A percentile compares a stretch with the other conserved stretches of the same genome.
Conservation (phyloP, 805 yeast genomes). For the Spathaspora sp. region DNA sequence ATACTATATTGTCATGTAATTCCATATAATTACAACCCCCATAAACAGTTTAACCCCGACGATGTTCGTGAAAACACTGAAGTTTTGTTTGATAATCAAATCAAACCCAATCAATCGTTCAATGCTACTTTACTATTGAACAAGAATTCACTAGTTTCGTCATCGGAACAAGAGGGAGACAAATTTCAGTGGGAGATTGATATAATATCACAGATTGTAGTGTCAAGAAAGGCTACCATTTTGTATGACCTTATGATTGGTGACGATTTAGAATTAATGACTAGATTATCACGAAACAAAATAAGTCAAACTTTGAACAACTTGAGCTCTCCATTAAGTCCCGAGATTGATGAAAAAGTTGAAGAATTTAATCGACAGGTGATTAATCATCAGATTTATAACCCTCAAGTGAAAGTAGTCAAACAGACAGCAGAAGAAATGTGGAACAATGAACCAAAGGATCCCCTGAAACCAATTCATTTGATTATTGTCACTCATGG, state of each 20-base stretch:
- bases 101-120: conserved; percentile 72
- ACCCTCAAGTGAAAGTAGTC: conserved; percentile 23
- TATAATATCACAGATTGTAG: conserved; percentile 38
- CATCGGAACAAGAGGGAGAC: conserved; percentile 6
- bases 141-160: conserved; percentile 29
- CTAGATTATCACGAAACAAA: conserved; percentile 25
- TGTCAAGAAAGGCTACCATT: conserved; percentile 28
- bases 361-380: background rate
- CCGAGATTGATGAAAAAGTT: background rate
- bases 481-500: conserved; percentile 43
- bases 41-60: conserved; percentile 19
- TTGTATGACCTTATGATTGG: conserved; percentile 37
- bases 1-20: conserved; percentile 42
- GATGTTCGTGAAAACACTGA: conserved; percentile 20
- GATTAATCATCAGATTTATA: conserved; percentile 8
- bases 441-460: conserved; percentile 28
- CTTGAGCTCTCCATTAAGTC: conserved; percentile 6
- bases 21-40: conserved; percentile 31
- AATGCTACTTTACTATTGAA: conserved; percentile 52
- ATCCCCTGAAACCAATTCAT: conserved; percentile 31
- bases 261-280: conserved; percentile 29
- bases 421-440: conserved; percentile 26
- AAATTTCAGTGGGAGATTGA: conserved; percentile 36
- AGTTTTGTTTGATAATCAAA: conserved; percentile 33
- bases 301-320: conserved; percentile 9